These are phyloP conservation scores for Fusarium pseudonygamai DNA, from an alignment of 2,329 filamentous ascomycete species.

Conservation along the genomic window DNA sequence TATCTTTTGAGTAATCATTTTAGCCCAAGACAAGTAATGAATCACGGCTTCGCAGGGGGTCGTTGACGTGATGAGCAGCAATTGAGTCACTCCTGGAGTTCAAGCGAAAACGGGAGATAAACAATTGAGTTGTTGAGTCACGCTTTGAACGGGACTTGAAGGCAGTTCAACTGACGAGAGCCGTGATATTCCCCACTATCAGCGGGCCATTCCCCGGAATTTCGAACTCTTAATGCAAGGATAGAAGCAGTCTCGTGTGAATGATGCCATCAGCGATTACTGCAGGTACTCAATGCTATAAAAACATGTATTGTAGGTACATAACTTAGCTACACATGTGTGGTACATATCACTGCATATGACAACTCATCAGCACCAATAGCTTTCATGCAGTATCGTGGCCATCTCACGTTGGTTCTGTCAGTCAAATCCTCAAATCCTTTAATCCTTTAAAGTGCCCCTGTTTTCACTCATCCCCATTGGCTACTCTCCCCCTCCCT, in stretches of 20 bases:
- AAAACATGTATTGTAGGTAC: neutral
- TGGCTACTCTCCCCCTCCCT: slow-evolving; percentile 1
- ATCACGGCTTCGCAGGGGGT: slow-evolving; percentile 33
- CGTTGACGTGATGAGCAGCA: slow-evolving; percentile 31
- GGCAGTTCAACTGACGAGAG: slow-evolving; percentile 7
- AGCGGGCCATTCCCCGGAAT: slow-evolving; percentile 39
- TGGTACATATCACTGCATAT: neutral
- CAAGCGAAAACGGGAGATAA: neutral
- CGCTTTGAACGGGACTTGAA: neutral
- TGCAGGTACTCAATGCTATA: slow-evolving; percentile 13
- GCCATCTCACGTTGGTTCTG: neutral
- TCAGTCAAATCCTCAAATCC: neutral
- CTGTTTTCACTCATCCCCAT: slow-evolving; percentile 23
- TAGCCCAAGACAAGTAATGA: slow-evolving; percentile 7
- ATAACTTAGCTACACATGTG: neutral
- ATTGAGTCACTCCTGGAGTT: neutral
- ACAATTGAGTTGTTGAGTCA: neutral
- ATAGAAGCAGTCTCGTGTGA: neutral
- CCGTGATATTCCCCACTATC: slow-evolving; percentile 27
- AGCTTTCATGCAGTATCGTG: neutral
- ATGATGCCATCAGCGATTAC: slow-evolving; percentile 6
- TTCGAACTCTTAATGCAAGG: slow-evolving; percentile 18
- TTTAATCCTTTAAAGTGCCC: slow-evolving; percentile 13
- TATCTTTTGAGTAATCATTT: neutral
- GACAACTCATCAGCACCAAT: neutral